A percentile compares a stretch with the other conserved stretches of the same genome.
Evolutionary conservation across 495 filamentous ascomycete species (phyloP).

Genomic region (Penicillium samsonianum): DNA sequence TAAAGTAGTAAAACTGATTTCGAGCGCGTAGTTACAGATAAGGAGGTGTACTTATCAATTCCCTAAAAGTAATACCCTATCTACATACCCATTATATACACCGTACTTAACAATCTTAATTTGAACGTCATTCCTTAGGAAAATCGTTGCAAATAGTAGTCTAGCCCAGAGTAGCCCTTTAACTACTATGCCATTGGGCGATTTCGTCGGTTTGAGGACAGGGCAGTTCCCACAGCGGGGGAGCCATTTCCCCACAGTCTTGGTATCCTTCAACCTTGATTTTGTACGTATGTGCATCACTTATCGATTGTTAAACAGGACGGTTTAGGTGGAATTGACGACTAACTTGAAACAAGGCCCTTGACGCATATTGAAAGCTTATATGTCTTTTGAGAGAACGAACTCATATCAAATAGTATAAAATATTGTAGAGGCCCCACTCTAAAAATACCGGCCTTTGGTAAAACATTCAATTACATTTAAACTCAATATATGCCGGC

Average conservation of each 20-base stretch:
- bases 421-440: not conserved
- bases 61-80: too few species aligned
- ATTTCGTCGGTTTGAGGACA: not conserved
- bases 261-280: not conserved
- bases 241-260: conserved; percentile 4
- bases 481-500: not conserved
- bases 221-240: conserved; percentile 3
- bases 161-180: not conserved
- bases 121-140: too few species aligned
- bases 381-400: not conserved
- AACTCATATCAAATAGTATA: not conserved
- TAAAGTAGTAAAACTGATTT: too few species aligned
- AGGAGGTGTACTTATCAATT: too few species aligned
- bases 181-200: not conserved
- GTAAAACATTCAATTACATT: not conserved
- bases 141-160: not conserved
- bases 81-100: too few species aligned
- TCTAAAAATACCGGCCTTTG: not conserved
- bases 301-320: not conserved
- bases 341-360: not conserved
- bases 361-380: not conserved
- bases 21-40: too few species aligned
- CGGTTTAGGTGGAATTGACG: not conserved
- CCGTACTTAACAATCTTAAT: too few species aligned
- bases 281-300: not conserved